These are phyloP conservation scores for Microbotryum scabiosae DNA, from an alignment of 1,284 basidiomycete species.

Conservation along the genomic window DNA sequence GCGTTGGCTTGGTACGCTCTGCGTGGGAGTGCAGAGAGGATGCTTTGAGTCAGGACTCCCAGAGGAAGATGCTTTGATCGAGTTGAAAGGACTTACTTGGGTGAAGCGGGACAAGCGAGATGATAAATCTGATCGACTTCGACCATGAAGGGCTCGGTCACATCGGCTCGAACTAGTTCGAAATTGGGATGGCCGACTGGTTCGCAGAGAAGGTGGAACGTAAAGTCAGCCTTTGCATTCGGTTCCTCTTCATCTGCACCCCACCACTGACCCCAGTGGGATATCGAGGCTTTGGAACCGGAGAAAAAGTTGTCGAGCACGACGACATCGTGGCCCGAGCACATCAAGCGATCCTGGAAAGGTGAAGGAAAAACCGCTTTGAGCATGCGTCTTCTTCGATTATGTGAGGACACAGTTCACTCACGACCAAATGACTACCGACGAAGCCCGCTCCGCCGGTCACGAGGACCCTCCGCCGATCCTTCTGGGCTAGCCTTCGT, in stretches of 20 bases:
- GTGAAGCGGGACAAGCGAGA: conserved; percentile 89
- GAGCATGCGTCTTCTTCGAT: background rate
- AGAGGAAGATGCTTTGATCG: background rate
- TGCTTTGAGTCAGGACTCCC: background rate
- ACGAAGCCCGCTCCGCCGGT: conserved; percentile 97
- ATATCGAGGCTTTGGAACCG: conserved; percentile 82
- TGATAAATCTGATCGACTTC: conserved; percentile 99
- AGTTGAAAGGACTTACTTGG: conserved; percentile 41
- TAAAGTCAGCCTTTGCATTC: background rate
- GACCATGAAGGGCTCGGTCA: conserved; percentile 92
- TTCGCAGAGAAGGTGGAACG: background rate
- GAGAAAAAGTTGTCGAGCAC: conserved; percentile 99
- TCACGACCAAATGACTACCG: conserved; percentile 69
- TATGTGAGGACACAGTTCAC: background rate
- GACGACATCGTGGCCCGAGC: conserved; percentile 85
- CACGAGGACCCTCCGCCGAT: conserved; percentile 80
- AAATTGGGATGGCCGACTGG: conserved; percentile 84
- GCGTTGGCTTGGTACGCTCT: conserved; percentile 78
- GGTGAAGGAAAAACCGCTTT: background rate
- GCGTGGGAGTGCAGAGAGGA: conserved; percentile 48
- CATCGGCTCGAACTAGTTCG: conserved; percentile 92
- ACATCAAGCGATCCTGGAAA: conserved; percentile 78
- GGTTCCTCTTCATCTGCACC: background rate
- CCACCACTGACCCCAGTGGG: conserved; percentile 37
- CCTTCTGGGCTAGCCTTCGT: conserved; percentile 64